Evolutionary conservation across 805 yeast genomes (phyloP), one percentile per base, ranked within the genome.

Genomic region (Pichia phayaonensis): DNA sequence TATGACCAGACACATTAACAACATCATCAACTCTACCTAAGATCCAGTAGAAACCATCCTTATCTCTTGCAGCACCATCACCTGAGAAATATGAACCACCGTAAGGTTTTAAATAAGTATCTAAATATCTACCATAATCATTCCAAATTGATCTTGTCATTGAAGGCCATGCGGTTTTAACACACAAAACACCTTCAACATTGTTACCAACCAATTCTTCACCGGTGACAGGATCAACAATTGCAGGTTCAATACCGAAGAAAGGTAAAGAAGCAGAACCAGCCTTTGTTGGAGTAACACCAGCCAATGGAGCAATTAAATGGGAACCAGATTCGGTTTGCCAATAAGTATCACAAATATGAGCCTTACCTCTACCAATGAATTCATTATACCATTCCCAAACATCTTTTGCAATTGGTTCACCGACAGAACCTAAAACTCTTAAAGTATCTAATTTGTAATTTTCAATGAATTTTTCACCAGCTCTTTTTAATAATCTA

Each of bases 1-100:
- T 75, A 72, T 86, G 95, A 51, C 95, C 95, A 36, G 89, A 81
- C 41, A 86, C 94, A 64, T 86, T 86, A 47, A 86, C 95, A 53
- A 86, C 95, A 66, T 86, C 95, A 67, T 86, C 95, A 54, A 86
- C 94, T 71, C 95, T 77, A 50, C 95, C 95, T 61, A 85, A 68
- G 57, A 86, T 85, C 90, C 94, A 86, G 71, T 80, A 83, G 72
- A 79, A 86, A 7, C 95, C 95, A 64, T 86, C 92, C 58, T 77
- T 73, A 65, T 86, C 95, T 64, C 90, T 77, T 20, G 90, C 92
- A 26, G 92, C 94, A 69, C 95, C 95, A 69, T 86, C 95, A 61
- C 95, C 95, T 1, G 94, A 83, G 72, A 86, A 86, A 72, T 85
- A 86, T 65, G 77, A 80, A 45, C 90, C 90, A 46, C 86, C 86